These are phyloP conservation scores for Setaria italica DNA, from an alignment of 202 grass and related monocot species.

Conservation along the genomic window DNA sequence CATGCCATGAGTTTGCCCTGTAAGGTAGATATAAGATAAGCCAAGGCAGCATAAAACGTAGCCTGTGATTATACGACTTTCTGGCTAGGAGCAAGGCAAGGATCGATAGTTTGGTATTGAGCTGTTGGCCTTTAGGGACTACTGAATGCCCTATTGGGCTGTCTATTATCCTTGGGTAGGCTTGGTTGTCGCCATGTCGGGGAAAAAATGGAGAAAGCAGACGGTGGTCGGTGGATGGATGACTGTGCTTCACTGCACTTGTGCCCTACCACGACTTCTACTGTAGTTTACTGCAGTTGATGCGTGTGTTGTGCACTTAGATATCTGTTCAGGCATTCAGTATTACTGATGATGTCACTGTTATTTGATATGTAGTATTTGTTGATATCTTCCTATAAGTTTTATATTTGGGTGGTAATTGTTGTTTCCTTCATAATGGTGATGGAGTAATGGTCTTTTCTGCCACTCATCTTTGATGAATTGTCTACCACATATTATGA, in stretches of 20 bases:
- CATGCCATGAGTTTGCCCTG: constrained; percentile 41
- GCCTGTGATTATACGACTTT: background rate
- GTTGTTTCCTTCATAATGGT: too few relatives aligned
- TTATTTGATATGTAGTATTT: too few relatives aligned
- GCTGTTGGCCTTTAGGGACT: background rate
- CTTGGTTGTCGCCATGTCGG: background rate
- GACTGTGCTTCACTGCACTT: background rate
- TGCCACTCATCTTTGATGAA: too few relatives aligned
- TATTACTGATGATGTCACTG: too few relatives aligned
- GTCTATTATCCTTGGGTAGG: background rate
- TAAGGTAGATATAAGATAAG: constrained; percentile 31
- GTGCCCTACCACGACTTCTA: background rate
- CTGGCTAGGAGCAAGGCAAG: background rate
- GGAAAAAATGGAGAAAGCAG: background rate
- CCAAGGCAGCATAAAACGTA: background rate
- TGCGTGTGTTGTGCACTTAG: too few relatives aligned
- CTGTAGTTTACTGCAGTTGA: too few relatives aligned
- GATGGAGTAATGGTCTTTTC: too few relatives aligned
- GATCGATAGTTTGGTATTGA: constrained; percentile 12
- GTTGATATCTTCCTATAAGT: too few relatives aligned
- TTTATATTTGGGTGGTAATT: too few relatives aligned
- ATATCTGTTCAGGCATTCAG: too few relatives aligned
- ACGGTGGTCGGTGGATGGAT: background rate
- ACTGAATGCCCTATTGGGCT: background rate
- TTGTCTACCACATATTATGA: too few relatives aligned